Conservation (phyloP, 768 basidiomycete species). For the Solioccasus polychromus region DNA sequence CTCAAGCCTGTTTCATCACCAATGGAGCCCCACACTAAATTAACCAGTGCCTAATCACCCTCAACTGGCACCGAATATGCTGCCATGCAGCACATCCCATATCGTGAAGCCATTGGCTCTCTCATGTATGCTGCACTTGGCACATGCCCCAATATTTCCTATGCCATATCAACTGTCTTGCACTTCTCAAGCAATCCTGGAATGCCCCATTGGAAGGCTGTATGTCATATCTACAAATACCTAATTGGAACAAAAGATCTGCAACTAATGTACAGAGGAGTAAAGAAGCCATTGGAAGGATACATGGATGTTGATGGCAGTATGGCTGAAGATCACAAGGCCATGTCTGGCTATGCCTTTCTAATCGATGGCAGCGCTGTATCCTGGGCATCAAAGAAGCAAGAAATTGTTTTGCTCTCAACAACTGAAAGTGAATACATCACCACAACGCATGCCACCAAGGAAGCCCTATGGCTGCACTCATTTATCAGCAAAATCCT, state of each 20-base stretch:
- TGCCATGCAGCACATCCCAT: constrained; percentile 25
- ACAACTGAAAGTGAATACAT: too few species aligned
- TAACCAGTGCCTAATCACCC: constrained; percentile 21
- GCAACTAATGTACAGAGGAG: not conserved
- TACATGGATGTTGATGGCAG: constrained; percentile 12
- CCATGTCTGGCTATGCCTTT: too few species aligned
- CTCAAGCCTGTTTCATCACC: constrained; percentile 27
- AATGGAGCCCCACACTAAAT: constrained; percentile 28
- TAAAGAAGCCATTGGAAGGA: not conserved
- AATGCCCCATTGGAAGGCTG: not conserved
- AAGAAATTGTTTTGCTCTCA: too few species aligned
- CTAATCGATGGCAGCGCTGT: too few species aligned
- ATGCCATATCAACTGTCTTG: not conserved
- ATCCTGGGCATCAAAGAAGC: too few species aligned
- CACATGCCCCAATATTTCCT: not conserved
- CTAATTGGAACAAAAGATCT: not conserved
- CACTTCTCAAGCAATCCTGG: not conserved
- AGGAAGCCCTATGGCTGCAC: too few species aligned
- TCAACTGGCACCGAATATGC: constrained; percentile 16
- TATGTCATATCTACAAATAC: not conserved
- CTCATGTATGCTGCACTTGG: not conserved
- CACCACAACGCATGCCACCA: too few species aligned
- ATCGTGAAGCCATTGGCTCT: constrained; percentile 11
- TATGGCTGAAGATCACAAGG: not conserved
- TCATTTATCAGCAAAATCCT: too few species aligned